Base-by-base conservation (phyloP, 202 grass and related monocot genomes). In the Digitaria exilis region DNA sequence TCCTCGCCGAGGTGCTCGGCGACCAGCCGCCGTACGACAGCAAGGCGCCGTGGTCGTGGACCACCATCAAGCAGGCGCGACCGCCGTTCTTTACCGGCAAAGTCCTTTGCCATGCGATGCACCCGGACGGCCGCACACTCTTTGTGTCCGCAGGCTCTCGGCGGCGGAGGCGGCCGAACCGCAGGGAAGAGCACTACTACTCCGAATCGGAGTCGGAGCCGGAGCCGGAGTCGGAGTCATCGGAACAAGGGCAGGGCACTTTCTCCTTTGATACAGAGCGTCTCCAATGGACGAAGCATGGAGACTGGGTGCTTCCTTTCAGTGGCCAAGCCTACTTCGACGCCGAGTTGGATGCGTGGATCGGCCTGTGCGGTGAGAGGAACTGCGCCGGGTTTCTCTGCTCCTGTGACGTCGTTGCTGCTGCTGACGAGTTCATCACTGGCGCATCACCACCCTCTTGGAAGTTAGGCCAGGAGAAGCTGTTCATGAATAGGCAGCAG, bases 101-200 rank as follows among this genome's bases (percentile, higher is more conserved):
- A 4, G 8, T 76, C 2, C 1, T 4, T 9, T 76, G 55, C 15
- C 26, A 44, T 4, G 73, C 73, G 0, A 0, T 76, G 24, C 73
- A 76, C 54, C 55, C 73, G 7, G 73, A 60, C 34, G 61, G 25
- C 25, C 25, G 71, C 81, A 84, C 71, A 7, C 61, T 76, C 48
- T 31, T 76, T 9, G 61, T 84, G 34, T 84, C 60, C 59, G 60
- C 46, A 4, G 7, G 19, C 34, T 28, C 24, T 14, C 57, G 57
- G 8, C 25, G 9, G 21, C 9, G 1, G 21, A 0, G 37, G 35
- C n/a, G n/a, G n/a, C n/a, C n/a, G 5, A 10, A 0, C 15, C 4
- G 17, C 18, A 2, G 3, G 10, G n/a, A 37, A 0, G 35, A n/a
- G 1, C 45, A 1, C 10, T 16, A 8, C 21, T n/a, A n/a, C n/a